Evolutionary conservation across 2,329 filamentous ascomycete species (phyloP), one percentile per base, ranked within the genome.

Genomic region (Mycosphaerella arachidis): DNA sequence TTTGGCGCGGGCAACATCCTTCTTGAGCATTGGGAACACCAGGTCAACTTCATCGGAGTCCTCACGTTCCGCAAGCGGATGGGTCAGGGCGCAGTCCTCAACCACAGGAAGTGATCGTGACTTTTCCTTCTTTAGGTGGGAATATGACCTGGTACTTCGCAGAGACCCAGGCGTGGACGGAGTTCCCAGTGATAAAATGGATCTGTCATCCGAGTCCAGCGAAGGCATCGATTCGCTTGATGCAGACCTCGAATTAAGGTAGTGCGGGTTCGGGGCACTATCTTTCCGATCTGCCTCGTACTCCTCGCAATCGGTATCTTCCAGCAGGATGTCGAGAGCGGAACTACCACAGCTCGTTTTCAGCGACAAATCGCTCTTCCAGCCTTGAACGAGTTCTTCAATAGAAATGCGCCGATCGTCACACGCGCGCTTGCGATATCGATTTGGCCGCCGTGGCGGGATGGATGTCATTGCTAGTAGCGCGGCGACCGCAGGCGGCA

Each of bases 391-490:
- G 67, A 86, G 69, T 67, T 85, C 77, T 61, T 82, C 81, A 67
- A 83, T 85, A 54, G 84, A 85, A 51, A 81, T 76, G 18, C 71
- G 72, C 60, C 74, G 74, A 13, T 68, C 69, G 7, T 66, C 76
- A 67, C 70, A 79, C 70, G 63, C 75, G 70, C 70, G 77, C 68
- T 45, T 75, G 58, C 67, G 73, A 72, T 62, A 76, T 70, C 65
- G 77, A 67, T 58, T 73, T 68, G 58, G 63, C 27, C 67, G 71
- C 60, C 80, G 81, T 20, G 79, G 78, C 3, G 84, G 84, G 53
- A 87, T 86, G 2, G 82, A 74, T 1, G 84, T 87, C 50, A 84
- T 79, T 57, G 84, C 81, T 35, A 87, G 73, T 57, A 87, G 73
- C 9, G 82, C 82, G 29, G 82, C 82, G 54, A 86, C 79, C 24